A percentile compares a stretch with the other conserved stretches of the same genome.
phyloP scores from a whole-genome alignment of 352 stramenopile species.

The Pythium biforme region DNA sequence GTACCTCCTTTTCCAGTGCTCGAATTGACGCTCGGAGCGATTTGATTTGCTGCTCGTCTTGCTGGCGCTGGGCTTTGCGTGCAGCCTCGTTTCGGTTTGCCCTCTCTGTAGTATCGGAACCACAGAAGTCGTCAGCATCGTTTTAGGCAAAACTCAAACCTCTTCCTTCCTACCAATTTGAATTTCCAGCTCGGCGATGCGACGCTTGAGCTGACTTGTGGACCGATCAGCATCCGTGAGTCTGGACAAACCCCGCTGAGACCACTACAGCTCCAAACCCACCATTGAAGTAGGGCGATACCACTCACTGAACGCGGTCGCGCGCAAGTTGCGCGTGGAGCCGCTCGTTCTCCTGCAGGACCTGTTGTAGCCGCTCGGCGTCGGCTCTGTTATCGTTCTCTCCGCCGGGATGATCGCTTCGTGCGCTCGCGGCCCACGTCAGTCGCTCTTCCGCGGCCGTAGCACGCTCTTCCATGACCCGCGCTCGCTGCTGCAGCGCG shows the following conservation, averaged over 20 bases:
- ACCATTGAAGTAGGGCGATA: too few species aligned
- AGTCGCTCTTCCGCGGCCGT: slow-evolving; percentile 7
- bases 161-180: slow-evolving; percentile 17
- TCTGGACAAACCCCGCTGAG: slow-evolving; percentile 3
- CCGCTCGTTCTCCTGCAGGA: slow-evolving; percentile 31
- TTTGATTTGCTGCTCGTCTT: slow-evolving; percentile 31
- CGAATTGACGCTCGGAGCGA: slow-evolving; percentile 29
- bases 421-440: slow-evolving; percentile 1
- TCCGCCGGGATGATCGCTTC: neutral
- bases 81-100: neutral
- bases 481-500: slow-evolving; percentile 20
- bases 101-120: slow-evolving; percentile 2
- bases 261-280: too few species aligned
- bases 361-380: slow-evolving; percentile 11
- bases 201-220: slow-evolving; percentile 5
- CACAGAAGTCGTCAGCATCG: too few species aligned
- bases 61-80: slow-evolving; percentile 6
- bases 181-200: slow-evolving; percentile 21
- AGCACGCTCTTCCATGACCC: slow-evolving; percentile 14
- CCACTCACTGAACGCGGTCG: slow-evolving; percentile 24
- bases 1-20: slow-evolving; percentile 29
- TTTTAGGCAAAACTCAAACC: too few species aligned
- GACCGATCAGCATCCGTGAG: slow-evolving; percentile 5
- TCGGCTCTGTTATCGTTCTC: neutral
- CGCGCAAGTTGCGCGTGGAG: slow-evolving; percentile 24